Conservation (phyloP, 164 flowering plant species). For the Warburgia ugandensis region DNA sequence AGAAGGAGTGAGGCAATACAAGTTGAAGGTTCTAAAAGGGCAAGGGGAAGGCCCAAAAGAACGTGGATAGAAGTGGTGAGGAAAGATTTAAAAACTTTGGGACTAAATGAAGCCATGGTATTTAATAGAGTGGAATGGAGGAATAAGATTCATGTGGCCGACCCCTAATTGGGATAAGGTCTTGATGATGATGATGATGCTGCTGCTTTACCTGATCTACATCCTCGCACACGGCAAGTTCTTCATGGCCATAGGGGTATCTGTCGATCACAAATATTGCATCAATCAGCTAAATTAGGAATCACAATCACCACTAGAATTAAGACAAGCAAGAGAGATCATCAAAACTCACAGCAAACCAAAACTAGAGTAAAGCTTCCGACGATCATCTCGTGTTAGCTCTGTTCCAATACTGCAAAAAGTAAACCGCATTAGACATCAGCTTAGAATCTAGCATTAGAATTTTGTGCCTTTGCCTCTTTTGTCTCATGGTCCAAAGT, state of each 20-base stretch:
- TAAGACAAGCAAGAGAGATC: background rate
- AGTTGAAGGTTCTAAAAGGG: too few species aligned
- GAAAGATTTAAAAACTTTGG: too few species aligned
- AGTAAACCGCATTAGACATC: too few species aligned
- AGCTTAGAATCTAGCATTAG: too few species aligned
- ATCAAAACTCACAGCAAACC: constrained; percentile 54
- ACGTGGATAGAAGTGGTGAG: too few species aligned
- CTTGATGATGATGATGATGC: too few species aligned
- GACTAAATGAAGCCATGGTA: too few species aligned
- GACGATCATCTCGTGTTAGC: constrained; percentile 93
- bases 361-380: constrained; percentile 88
- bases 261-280: constrained; percentile 28
- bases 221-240: constrained; percentile 96
- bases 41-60: too few species aligned
- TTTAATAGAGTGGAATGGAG: too few species aligned
- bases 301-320: background rate
- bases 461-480: background rate
- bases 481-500: background rate
- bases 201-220: constrained; percentile 92
- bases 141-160: too few species aligned
- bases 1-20: too few species aligned
- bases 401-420: constrained; percentile 90
- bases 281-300: constrained; percentile 3
- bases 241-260: constrained; percentile 96
- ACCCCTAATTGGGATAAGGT: too few species aligned